phyloP scores from a whole-genome alignment of 768 basidiomycete genomes.

The Boletus sp. region DNA sequence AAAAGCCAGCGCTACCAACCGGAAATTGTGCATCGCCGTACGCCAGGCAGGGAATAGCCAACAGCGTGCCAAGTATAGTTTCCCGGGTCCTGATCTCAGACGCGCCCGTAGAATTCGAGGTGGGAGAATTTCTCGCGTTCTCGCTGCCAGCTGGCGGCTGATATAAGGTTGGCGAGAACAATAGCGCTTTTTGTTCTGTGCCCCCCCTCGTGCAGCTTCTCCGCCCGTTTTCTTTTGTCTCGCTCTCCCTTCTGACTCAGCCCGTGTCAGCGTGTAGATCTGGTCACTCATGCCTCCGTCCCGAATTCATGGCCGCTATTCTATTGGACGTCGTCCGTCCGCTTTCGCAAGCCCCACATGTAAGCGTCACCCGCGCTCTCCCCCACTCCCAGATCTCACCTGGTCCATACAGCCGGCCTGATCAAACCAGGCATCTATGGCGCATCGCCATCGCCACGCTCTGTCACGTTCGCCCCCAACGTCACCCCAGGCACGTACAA shows the following conservation, averaged over 20 bases:
- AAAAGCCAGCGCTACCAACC: not conserved
- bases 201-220: not conserved
- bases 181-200: conserved; percentile 22
- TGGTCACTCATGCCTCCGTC: conserved; percentile 14
- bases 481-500: conserved; percentile 53
- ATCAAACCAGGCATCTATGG: conserved; percentile 57
- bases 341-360: conserved; percentile 30
- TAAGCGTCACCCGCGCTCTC: not conserved
- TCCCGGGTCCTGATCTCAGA: conserved; percentile 5
- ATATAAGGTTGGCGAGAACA: conserved; percentile 28
- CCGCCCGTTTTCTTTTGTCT: conserved; percentile 18
- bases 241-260: conserved; percentile 3
- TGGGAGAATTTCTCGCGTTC: not conserved
- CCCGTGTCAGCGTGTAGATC: conserved; percentile 5
- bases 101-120: not conserved
- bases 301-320: conserved; percentile 23
- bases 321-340: conserved; percentile 41
- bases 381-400: not conserved
- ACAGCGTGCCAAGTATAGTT: not conserved
- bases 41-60: not conserved
- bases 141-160: not conserved
- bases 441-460: conserved; percentile 39
- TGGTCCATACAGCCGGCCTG: conserved; percentile 26
- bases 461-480: conserved; percentile 62
- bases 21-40: not conserved